Evolutionary conservation across 805 yeast species (phyloP), one percentile per base, ranked within the genome.

Genomic region (Yamadazyma sp.): DNA sequence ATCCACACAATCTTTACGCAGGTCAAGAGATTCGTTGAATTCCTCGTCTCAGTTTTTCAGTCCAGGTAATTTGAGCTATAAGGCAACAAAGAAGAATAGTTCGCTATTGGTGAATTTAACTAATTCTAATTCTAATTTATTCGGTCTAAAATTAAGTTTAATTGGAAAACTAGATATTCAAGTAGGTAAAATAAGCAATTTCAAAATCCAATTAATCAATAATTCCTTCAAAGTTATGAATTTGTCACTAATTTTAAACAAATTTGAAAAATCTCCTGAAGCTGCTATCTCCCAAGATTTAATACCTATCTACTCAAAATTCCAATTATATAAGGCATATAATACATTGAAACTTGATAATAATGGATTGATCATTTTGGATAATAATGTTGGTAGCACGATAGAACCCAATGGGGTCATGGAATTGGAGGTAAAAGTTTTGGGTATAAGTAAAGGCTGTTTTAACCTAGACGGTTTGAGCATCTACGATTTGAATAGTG

Each of bases 181-280:
- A 44, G 56, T 81, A 7, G 91, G 93, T 2, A 71, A 75, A 26
- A 63, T 68, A 2, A 76, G 75, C 51, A 70, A 65, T 35, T 80
- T 89, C 84, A 70, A 70, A 31, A 65, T 85, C 10, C 83, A 78
- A 46, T 78, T 82, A 1, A 70, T 82, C 34, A 85, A 85, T 60
- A 70, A 69, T 40, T 72, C 84, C 1, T 45, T 57, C n/a, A 67
- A 67, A 16, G 51, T 66, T 12, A 57, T 82, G 41, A 73, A 75
- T 35, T 53, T 83, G 30, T 66, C 84, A 3, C 58, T 84, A 35
- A 36, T 60, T 47, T 55, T 58, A 4, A 35, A 29, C 14, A 27
- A 28, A 23, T 23, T 21, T 23, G 9, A 18, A 25, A 30, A 30
- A 15, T 25, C 19, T n/a, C 19, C 19, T 20, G 33, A 30, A 6